Evolutionary conservation across 1,284 basidiomycete species (phyloP).

Genomic region (Cystobasidium sp.): DNA sequence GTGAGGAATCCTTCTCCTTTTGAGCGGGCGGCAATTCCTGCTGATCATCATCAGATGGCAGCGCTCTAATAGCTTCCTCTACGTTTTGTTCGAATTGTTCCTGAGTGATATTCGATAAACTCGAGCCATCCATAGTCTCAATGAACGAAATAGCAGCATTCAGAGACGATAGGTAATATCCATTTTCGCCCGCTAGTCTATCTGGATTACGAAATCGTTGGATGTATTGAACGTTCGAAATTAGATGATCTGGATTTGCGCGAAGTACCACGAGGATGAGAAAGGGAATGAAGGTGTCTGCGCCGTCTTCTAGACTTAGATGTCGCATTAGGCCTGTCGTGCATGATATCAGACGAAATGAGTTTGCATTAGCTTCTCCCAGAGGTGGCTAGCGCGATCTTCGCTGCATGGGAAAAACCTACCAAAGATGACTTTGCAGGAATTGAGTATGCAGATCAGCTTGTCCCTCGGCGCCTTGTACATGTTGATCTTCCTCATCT

Average conservation of each 20-base stretch:
- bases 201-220: conserved; percentile 88
- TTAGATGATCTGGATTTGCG: conserved; percentile 87
- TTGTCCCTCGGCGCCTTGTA: conserved; percentile 99
- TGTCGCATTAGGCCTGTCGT: conserved; percentile 82
- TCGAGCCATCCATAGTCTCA: conserved; percentile 94
- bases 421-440: conserved; percentile 99
- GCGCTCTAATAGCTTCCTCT: conserved; percentile 77
- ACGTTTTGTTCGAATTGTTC: conserved; percentile 91
- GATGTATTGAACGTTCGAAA: conserved; percentile 98
- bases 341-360: conserved; percentile 12
- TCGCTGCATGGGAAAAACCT: conserved; percentile 52
- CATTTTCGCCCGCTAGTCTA: conserved; percentile 90
- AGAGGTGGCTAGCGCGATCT: no score
- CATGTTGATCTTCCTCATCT: conserved; percentile 94
- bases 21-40: conserved; percentile 1
- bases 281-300: conserved; percentile 92
- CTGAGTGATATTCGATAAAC: conserved; percentile 87
- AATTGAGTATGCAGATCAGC: conserved; percentile 95
- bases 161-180: conserved; percentile 95
- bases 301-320: conserved; percentile 61
- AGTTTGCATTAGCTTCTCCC: not conserved
- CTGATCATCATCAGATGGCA: conserved; percentile 60
- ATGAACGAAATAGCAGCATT: conserved; percentile 93
- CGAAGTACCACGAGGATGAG: conserved; percentile 92
- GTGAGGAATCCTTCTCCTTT: not conserved